These are phyloP conservation scores for Plasmodium blacklocki DNA, from an alignment of 169 alveolate species.

Conservation along the genomic window DNA sequence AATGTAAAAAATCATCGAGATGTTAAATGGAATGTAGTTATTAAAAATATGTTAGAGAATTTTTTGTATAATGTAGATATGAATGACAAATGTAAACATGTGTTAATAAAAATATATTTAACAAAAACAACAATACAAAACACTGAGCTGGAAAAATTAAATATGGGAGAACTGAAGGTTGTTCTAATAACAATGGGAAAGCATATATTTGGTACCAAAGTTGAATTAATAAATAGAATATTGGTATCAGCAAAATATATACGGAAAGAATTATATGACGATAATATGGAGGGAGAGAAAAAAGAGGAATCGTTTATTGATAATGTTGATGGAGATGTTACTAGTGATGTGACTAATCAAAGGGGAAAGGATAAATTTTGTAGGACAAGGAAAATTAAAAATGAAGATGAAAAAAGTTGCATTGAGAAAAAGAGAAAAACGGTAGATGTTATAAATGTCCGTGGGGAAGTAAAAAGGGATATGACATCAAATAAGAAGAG, in stretches of 20 bases:
- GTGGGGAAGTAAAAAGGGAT: slow-evolving; percentile 23
- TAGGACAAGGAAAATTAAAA: not conserved
- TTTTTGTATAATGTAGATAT: slow-evolving; percentile 40
- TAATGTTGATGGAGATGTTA: not conserved
- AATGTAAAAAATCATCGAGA: slow-evolving; percentile 10
- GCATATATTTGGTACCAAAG: slow-evolving; percentile 71
- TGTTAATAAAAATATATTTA: slow-evolving; percentile 38
- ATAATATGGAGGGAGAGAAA: not conserved
- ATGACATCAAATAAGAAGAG: slow-evolving; percentile 36
- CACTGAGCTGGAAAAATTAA: slow-evolving; percentile 23
- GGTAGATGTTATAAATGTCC: too few relatives aligned
- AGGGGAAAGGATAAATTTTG: not conserved
- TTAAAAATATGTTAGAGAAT: slow-evolving; percentile 25
- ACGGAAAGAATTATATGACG: slow-evolving; percentile 27
- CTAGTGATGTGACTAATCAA: not conserved
- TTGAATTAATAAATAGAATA: slow-evolving; percentile 54
- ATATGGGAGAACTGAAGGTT: slow-evolving; percentile 72
- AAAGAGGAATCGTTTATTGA: slow-evolving; percentile 23
- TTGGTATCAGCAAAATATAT: slow-evolving; percentile 67
- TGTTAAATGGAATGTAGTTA: slow-evolving; percentile 40
- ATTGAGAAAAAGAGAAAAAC: not conserved
- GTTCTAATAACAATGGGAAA: slow-evolving; percentile 66
- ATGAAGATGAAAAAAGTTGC: not conserved
- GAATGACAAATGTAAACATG: slow-evolving; percentile 45
- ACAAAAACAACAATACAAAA: slow-evolving; percentile 15